Evolutionary conservation across 225 moss, liverwort and hornwort species (phyloP).

Genomic region (Physcomitrellopsis africana): DNA sequence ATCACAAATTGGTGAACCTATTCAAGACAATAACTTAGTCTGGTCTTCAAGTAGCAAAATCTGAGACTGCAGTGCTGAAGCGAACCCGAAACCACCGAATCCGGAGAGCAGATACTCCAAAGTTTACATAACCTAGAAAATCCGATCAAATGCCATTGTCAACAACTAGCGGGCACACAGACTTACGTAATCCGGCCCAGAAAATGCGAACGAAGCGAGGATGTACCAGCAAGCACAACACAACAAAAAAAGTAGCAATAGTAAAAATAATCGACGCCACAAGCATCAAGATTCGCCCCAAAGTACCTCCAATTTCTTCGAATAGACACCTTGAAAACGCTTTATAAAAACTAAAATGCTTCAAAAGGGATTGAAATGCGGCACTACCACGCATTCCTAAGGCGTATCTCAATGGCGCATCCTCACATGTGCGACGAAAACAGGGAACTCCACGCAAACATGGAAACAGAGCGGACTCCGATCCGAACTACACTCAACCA

Average conservation of each 20-base stretch:
- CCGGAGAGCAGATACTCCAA: constrained; percentile 30
- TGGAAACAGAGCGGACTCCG: not conserved
- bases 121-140: constrained; percentile 51
- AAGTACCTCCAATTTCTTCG: constrained; percentile 34
- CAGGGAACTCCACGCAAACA: constrained; percentile 10
- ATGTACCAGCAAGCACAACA: constrained; percentile 13
- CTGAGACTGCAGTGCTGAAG: constrained; percentile 35
- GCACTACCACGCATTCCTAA: constrained; percentile 24
- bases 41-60: constrained; percentile 31
- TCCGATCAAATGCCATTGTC: constrained; percentile 45
- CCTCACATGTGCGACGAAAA: constrained; percentile 15
- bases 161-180: constrained; percentile 28
- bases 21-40: constrained; percentile 27
- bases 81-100: constrained; percentile 32
- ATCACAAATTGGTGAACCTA: constrained; percentile 1
- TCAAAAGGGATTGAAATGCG: not conserved
- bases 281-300: constrained; percentile 26
- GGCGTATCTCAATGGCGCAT: not conserved
- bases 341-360: not conserved
- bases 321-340: not conserved
- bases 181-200: constrained; percentile 24
- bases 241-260: not conserved
- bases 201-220: not conserved
- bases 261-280: not conserved
- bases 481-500: constrained; percentile 20